Evolutionary conservation across 2,329 filamentous ascomycete species (phyloP).

Genomic region (Cercospora canescens): DNA sequence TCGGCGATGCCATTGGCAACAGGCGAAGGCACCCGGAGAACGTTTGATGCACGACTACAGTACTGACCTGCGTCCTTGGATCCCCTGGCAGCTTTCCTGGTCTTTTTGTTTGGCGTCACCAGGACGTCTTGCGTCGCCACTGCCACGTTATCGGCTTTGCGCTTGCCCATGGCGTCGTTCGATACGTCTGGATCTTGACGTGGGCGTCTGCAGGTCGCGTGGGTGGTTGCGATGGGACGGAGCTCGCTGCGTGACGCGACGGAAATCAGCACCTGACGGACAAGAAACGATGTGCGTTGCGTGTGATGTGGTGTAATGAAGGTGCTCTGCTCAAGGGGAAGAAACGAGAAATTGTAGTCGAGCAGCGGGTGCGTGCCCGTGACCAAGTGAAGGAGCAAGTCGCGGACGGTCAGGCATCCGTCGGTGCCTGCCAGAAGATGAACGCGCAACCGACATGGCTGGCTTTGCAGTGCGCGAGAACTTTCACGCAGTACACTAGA

Average conservation of each 20-base stretch:
- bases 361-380: not conserved
- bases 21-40: not conserved
- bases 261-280: not conserved
- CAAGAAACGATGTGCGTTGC: not conserved
- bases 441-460: not conserved
- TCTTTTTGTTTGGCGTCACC: conserved; percentile 1
- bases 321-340: not conserved
- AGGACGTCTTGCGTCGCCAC: not conserved
- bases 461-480: not conserved
- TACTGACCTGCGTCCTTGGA: conserved; percentile 1
- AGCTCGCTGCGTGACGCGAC: not conserved
- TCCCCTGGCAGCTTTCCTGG: not conserved
- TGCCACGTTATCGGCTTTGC: not conserved
- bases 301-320: not conserved
- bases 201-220: not conserved
- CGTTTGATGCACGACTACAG: not conserved
- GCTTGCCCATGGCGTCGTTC: not conserved
- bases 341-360: not conserved
- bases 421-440: not conserved
- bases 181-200: not conserved
- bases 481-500: not conserved
- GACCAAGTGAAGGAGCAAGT: not conserved
- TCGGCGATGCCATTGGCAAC: not conserved
- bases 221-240: not conserved
- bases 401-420: not conserved